Evolutionary conservation across 139 green algal species (phyloP), one percentile per base, ranked within the genome.

Genomic region (Spirogloea muscicola): DNA sequence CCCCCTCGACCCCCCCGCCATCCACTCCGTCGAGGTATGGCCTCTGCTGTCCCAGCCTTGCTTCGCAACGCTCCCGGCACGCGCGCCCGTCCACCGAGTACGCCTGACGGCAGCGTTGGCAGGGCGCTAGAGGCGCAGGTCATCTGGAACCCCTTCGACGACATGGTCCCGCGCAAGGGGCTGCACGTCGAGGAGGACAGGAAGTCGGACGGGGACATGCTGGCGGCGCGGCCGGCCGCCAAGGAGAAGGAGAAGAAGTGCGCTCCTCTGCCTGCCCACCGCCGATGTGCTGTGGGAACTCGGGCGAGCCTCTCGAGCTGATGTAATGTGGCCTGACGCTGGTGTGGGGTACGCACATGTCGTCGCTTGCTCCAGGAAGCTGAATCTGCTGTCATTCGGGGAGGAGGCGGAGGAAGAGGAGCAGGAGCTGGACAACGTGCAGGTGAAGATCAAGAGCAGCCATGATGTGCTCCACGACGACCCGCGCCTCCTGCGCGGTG

Each of bases 81-180:
- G 9, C 6, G 52, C 52, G 7, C 10, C 52, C 29, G 7, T 25
- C 16, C 10, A 25, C 33, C 10, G 7, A 25, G n/a, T 13, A 13
- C 52, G 33, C 33, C 16, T 7, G 16, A 25, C 10, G 10, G 52
- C 7, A 36, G 10, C 52, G 52, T 7, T 13, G 7, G 52, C 52
- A 25, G 52, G 16, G 13, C 13, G 13, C 16, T 13, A 13, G 13
- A 52, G 16, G 16, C 10, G n/a, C 57, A 81, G 49, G 91, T 98
- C 61, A 67, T 97, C 67, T 94, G 88, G 87, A 96, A 95, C 83
- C 94, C 94, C 0, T 98, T 98, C 74, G 91, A 96, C 4, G 93
- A 97, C 80, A 91, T 98, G 25, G 84, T 88, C 43, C 90, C 91
- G n/a, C 34, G 66, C 6, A 33, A 1, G 48, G 25, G 57, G 25